phyloP scores from a whole-genome alignment of 164 flowering plant genomes.

The Vitis rupestris region DNA sequence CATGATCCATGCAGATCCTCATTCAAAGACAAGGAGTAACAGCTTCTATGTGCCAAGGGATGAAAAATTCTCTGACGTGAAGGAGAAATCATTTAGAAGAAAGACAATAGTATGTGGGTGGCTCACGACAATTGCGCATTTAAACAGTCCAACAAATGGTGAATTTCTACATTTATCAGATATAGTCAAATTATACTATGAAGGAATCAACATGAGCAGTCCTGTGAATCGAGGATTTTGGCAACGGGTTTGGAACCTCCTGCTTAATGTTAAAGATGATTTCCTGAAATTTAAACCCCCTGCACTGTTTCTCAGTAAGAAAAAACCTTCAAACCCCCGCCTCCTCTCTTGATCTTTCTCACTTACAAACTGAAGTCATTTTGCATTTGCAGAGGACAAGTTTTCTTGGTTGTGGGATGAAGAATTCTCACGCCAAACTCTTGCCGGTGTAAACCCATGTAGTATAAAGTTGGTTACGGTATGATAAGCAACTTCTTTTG shows the following conservation, averaged over 20 bases:
- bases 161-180: too few relatives aligned
- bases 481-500: neutral
- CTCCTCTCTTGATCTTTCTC: too few relatives aligned
- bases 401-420: slow-evolving; percentile 34
- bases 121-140: too few relatives aligned
- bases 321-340: too few relatives aligned
- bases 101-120: neutral
- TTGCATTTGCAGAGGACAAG: slow-evolving; percentile 16
- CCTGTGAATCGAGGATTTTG: too few relatives aligned
- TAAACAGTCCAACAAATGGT: too few relatives aligned
- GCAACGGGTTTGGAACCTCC: too few relatives aligned
- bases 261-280: too few relatives aligned
- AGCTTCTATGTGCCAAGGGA: too few relatives aligned
- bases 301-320: neutral
- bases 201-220: too few relatives aligned
- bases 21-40: slow-evolving; percentile 19
- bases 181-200: neutral
- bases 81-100: slow-evolving; percentile 17
- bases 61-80: slow-evolving; percentile 35
- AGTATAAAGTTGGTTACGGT: slow-evolving; percentile 22
- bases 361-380: too few relatives aligned
- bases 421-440: slow-evolving; percentile 30
- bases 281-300: slow-evolving; percentile 13
- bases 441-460: slow-evolving; percentile 33
- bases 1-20: slow-evolving; percentile 24